Base-by-base conservation (phyloP, 176 grass and related monocot species). In the Pharus latifolius region DNA sequence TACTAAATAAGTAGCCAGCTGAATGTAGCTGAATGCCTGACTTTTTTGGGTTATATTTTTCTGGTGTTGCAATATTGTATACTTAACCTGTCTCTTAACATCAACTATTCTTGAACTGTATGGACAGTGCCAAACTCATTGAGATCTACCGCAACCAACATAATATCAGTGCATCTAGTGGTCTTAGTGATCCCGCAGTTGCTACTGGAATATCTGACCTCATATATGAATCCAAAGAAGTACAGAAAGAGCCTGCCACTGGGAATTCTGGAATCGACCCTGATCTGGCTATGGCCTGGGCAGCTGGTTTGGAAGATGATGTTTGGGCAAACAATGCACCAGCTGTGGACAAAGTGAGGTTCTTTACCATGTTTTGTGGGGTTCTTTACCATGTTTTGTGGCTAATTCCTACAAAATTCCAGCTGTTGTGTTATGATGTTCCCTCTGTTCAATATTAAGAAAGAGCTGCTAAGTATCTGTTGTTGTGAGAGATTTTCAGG, bases 201-300 rank as follows among this genome's bases (percentile, higher is more conserved):
- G 89, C 90, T 65, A 99, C 83, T 10, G 96, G 90, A 23, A 99
- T 99, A 91, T 94, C 96, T 69, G 90, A 99, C 46, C 84, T 99
- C 49, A 87, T 99, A 64, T 95, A 99, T 43, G 96, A 99, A 22
- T 84, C 90, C 45, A 94, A 88, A 73, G 84, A 91, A 70, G 69
- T 33, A 45, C 79, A 62, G 56, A 91, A 88, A 63, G 96, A 94
- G 59, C 73, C 95, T 49, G 52, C 40, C 28, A 64, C 87, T 3
- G 48, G 80, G 38, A 86, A 88, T 41, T 65, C 72, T 62, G 72
- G 83, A 31, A 99, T 99, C 44, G 96, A 99, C 60, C 96, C 96
- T 62, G 96, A 95, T 74, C 77, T 95, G 72, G 96, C 96, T 46
- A 99, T 95, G 96, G 96, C 96, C 49, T 99, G 96, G 96, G 96